These are phyloP conservation scores for Agapanthus africanus DNA, from an alignment of 106 monocot species.

Conservation along the genomic window DNA sequence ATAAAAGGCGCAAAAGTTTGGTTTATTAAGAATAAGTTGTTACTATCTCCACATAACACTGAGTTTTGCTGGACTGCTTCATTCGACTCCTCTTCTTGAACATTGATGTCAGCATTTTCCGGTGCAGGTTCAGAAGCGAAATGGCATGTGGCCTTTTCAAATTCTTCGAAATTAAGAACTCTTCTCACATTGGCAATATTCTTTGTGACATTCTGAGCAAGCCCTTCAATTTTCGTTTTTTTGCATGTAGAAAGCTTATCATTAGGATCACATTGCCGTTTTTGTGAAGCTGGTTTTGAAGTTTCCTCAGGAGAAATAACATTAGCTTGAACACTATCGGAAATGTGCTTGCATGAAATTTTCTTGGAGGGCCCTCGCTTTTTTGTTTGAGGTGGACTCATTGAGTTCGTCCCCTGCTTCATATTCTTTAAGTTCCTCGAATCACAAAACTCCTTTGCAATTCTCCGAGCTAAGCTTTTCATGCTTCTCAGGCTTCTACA, in stretches of 20 bases:
- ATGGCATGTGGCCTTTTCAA: background rate
- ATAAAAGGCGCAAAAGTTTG: slow-evolving; percentile 5
- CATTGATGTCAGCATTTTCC: background rate
- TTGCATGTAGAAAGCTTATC: background rate
- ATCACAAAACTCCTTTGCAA: slow-evolving; percentile 14
- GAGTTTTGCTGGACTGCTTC: background rate
- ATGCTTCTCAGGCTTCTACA: slow-evolving; percentile 13
- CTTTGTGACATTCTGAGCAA: no score
- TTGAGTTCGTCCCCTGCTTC: slow-evolving; percentile 6
- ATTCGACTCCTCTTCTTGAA: slow-evolving; percentile 3
- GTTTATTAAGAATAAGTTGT: slow-evolving; percentile 12
- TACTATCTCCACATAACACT: slow-evolving; percentile 6
- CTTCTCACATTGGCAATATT: slow-evolving; percentile 3
- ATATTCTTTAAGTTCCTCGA: background rate
- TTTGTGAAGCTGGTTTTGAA: background rate
- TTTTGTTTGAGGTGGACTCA: background rate
- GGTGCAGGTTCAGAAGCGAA: background rate
- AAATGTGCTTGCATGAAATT: background rate
- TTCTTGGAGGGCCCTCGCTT: background rate
- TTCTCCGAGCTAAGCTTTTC: slow-evolving; percentile 25
- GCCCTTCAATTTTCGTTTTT: background rate
- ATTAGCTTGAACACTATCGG: background rate
- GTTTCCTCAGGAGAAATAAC: background rate
- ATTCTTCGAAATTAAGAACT: slow-evolving; percentile 3
- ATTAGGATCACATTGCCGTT: background rate